Evolutionary conservation across 495 filamentous ascomycete genomes (phyloP).

Genomic region (Hypoxylon rickii): DNA sequence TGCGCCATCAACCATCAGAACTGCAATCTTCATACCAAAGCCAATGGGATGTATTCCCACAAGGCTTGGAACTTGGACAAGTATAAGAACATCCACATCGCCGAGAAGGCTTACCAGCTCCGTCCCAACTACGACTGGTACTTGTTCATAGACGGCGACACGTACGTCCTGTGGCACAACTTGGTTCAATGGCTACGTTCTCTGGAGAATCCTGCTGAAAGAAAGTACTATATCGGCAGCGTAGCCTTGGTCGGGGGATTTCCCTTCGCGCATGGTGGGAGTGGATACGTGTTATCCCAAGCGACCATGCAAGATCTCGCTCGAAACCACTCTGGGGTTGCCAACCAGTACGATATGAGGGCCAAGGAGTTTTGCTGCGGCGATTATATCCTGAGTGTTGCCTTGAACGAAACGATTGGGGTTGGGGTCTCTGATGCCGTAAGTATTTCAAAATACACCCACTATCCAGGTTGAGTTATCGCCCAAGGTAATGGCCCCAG

Average conservation of each 20-base stretch:
- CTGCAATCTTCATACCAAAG: slow-evolving; percentile 34
- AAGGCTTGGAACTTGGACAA: slow-evolving; percentile 57
- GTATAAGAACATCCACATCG: slow-evolving; percentile 54
- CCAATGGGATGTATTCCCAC: not conserved
- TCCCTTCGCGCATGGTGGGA: slow-evolving; percentile 69
- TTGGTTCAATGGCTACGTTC: slow-evolving; percentile 59
- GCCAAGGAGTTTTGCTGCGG: slow-evolving; percentile 68
- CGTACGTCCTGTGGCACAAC: slow-evolving; percentile 67
- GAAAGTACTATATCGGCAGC: slow-evolving; percentile 63
- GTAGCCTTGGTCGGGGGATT: slow-evolving; percentile 58
- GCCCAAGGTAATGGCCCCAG: too few relatives aligned
- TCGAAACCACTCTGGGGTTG: slow-evolving; percentile 47
- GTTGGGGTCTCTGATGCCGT: slow-evolving; percentile 43
- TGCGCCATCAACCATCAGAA: slow-evolving; percentile 47
- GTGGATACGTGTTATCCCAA: slow-evolving; percentile 67
- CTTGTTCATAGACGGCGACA: slow-evolving; percentile 72
- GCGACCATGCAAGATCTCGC: slow-evolving; percentile 55
- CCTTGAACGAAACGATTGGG: slow-evolving; percentile 54
- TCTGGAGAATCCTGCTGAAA: slow-evolving; percentile 48
- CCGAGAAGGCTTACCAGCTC: slow-evolving; percentile 48
- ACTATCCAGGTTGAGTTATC: too few relatives aligned
- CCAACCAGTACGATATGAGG: slow-evolving; percentile 55
- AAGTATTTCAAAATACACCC: slow-evolving; percentile 10
- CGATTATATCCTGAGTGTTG: slow-evolving; percentile 65
- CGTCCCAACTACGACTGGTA: slow-evolving; percentile 65